These are phyloP conservation scores for Saccharata proteae DNA, from an alignment of 2,329 filamentous ascomycete genomes.

Conservation along the genomic window DNA sequence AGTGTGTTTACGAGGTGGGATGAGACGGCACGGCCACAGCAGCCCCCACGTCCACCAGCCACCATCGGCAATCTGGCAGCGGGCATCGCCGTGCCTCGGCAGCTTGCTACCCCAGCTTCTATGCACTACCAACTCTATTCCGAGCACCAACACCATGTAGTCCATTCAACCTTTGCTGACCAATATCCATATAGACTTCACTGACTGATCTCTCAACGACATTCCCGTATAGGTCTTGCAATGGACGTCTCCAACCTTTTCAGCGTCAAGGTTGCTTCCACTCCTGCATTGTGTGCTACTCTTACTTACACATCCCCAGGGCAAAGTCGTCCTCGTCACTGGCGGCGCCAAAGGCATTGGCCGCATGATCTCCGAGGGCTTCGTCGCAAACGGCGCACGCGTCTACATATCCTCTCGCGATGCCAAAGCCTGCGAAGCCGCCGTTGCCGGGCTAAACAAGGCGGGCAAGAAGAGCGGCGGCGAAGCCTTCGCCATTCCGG, in stretches of 20 bases:
- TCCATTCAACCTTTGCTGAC: too few relatives aligned
- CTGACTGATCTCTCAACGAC: slow-evolving; percentile 3
- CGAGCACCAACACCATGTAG: too few relatives aligned
- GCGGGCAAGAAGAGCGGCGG: slow-evolving; percentile 35
- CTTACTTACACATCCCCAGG: slow-evolving; percentile 16
- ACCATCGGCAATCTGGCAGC: too few relatives aligned
- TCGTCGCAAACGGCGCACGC: slow-evolving; percentile 51
- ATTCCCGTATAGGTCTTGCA: too few relatives aligned
- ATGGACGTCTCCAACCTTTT: slow-evolving; percentile 27
- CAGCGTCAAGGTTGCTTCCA: slow-evolving; percentile 19
- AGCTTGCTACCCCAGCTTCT: too few relatives aligned
- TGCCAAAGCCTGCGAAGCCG: slow-evolving; percentile 47
- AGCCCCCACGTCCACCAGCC: too few relatives aligned
- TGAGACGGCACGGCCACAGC: too few relatives aligned
- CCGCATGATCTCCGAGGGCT: slow-evolving; percentile 55
- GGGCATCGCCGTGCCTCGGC: too few relatives aligned
- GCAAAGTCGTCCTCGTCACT: slow-evolving; percentile 35
- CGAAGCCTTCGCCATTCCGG: slow-evolving; percentile 46
- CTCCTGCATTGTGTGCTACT: too few relatives aligned
- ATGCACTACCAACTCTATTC: too few relatives aligned
- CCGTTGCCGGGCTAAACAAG: slow-evolving; percentile 44
- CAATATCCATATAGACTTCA: too few relatives aligned
- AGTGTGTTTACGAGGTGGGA: too few relatives aligned
- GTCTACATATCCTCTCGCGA: slow-evolving; percentile 61
- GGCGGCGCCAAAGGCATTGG: slow-evolving; percentile 48